Evolutionary conservation across 805 yeast genomes (phyloP).

Genomic region (Myxozyma sirexii): DNA sequence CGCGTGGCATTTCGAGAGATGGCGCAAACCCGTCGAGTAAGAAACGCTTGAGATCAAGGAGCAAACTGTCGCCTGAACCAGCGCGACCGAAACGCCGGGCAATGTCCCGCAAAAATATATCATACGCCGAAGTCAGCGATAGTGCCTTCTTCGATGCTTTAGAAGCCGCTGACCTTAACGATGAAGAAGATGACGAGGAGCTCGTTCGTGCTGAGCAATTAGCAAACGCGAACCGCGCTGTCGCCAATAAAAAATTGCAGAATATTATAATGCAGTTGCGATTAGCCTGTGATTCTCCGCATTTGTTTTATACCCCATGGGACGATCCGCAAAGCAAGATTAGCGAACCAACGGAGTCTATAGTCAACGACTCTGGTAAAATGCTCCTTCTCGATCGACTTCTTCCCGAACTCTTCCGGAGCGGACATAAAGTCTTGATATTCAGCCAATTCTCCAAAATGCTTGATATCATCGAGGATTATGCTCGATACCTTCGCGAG

Average conservation of each 20-base stretch:
- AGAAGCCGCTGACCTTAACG: conserved; percentile 1
- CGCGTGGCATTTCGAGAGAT: conserved; percentile 8
- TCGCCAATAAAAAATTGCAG: conserved; percentile 57
- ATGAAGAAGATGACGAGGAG: conserved; percentile 11
- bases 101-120: not conserved
- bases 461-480: conserved; percentile 80
- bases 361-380: conserved; percentile 70
- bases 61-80: not conserved
- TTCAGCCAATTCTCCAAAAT: conserved; percentile 85
- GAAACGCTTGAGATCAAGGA: not conserved
- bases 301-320: conserved; percentile 80
- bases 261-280: conserved; percentile 84
- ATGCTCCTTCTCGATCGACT: conserved; percentile 69
- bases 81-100: conserved; percentile 1
- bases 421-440: conserved; percentile 70
- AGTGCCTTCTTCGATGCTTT: conserved; percentile 13
- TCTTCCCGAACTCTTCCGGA: conserved; percentile 51
- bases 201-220: conserved; percentile 19
- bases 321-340: conserved; percentile 44
- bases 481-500: conserved; percentile 54
- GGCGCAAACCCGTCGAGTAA: not conserved
- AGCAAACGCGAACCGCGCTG: conserved; percentile 36
- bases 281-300: conserved; percentile 83
- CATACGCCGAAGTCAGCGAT: conserved; percentile 19
- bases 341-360: conserved; percentile 44